Conservation (phyloP, 805 yeast species). For the Zygosaccharomyces bailii region DNA sequence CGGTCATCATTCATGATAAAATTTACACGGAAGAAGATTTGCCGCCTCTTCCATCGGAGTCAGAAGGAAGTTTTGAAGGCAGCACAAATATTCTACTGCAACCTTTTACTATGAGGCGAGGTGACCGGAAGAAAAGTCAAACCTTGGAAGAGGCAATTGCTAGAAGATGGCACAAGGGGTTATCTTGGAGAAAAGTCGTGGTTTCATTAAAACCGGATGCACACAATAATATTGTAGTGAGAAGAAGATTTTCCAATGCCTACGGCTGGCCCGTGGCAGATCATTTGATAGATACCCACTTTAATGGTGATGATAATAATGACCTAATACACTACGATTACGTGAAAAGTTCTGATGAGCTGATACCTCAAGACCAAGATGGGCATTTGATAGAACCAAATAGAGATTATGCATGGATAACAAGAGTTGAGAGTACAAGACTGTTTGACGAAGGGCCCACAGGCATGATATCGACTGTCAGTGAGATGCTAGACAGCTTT, state of each 20-base stretch:
- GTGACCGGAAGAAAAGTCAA: slow-evolving; percentile 21
- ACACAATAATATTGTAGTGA: slow-evolving; percentile 68
- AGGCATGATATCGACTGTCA: slow-evolving; percentile 61
- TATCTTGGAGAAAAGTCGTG: slow-evolving; percentile 69
- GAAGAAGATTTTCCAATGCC: slow-evolving; percentile 72
- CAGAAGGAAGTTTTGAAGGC: slow-evolving; percentile 15
- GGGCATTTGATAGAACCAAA: slow-evolving; percentile 17
- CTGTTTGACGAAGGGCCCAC: slow-evolving; percentile 62
- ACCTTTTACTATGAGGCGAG: slow-evolving; percentile 31
- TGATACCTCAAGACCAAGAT: slow-evolving; percentile 5
- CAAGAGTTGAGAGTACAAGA: slow-evolving; percentile 33
- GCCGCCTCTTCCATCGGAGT: slow-evolving; percentile 34
- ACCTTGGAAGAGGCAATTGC: slow-evolving; percentile 55
- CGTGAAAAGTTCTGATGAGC: background rate
- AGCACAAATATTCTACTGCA: slow-evolving; percentile 35
- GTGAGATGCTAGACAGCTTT: slow-evolving; percentile 52
- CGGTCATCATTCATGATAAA: slow-evolving; percentile 66
- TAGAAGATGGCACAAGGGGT: slow-evolving; percentile 61
- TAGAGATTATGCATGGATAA: slow-evolving; percentile 50
- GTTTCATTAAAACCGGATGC: slow-evolving; percentile 71
- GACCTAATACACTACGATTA: slow-evolving; percentile 1
- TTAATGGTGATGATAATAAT: slow-evolving; percentile 33
- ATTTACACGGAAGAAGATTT: slow-evolving; percentile 52
- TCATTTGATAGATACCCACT: slow-evolving; percentile 60
- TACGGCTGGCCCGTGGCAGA: slow-evolving; percentile 83